phyloP scores from a whole-genome alignment of 1,139 yeast genomes.

The Saccharomycopsis crataegensis region DNA sequence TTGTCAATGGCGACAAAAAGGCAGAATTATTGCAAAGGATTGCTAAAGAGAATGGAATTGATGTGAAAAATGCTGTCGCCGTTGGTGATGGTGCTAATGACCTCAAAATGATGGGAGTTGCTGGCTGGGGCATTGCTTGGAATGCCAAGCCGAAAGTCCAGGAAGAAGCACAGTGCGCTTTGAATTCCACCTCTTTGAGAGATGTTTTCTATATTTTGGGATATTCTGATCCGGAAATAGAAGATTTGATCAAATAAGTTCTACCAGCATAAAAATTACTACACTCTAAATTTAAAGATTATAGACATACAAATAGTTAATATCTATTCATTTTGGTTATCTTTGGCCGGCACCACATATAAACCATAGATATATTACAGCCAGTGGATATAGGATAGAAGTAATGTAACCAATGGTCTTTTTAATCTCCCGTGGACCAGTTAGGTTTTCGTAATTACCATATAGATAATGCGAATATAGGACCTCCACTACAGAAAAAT shows the following conservation, averaged over 20 bases:
- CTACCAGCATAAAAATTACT: neutral
- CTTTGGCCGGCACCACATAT: too few species aligned
- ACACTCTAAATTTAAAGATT: neutral
- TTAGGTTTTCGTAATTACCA: too few species aligned
- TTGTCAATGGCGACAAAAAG: conserved; percentile 82
- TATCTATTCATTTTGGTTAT: too few species aligned
- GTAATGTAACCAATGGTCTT: too few species aligned
- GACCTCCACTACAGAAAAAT: too few species aligned
- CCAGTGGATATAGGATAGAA: too few species aligned
- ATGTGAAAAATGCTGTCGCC: conserved; percentile 58
- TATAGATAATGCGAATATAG: too few species aligned
- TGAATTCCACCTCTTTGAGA: conserved; percentile 61
- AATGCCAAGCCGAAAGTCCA: conserved; percentile 95
- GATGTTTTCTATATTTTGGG: conserved; percentile 83
- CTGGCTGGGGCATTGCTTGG: conserved; percentile 96
- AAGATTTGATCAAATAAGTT: conserved; percentile 22
- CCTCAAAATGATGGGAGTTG: conserved; percentile 81
- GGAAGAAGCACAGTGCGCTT: conserved; percentile 66
- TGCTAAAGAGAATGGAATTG: conserved; percentile 55
- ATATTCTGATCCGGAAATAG: conserved; percentile 52
- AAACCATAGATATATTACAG: too few species aligned
- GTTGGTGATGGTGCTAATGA: conserved; percentile 99
- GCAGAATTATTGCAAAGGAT: conserved; percentile 65
- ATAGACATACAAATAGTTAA: too few species aligned
- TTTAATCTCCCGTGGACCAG: too few species aligned